Conservation (phyloP, 1,284 basidiomycete species). For the Hemileia vastatrix region DNA sequence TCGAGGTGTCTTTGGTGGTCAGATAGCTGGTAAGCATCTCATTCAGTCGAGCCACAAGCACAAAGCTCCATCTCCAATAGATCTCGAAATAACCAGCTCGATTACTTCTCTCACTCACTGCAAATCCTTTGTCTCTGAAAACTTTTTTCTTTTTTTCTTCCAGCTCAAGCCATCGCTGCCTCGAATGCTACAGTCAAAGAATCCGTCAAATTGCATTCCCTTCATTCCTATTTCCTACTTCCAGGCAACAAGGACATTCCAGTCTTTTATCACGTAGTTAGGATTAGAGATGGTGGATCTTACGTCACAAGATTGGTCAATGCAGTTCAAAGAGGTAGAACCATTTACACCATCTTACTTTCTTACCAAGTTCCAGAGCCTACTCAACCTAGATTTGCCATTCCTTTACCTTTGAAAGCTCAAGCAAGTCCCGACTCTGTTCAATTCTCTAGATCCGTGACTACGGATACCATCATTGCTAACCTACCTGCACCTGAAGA, state of each 20-base stretch:
- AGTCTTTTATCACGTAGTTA: conserved; percentile 36
- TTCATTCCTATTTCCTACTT: conserved; percentile 39
- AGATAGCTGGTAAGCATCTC: too few relatives aligned
- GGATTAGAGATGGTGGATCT: conserved; percentile 38
- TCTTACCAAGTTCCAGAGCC: conserved; percentile 40
- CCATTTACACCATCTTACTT: conserved; percentile 36
- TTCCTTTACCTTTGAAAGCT: conserved; percentile 28
- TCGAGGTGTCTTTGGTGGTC: too few relatives aligned
- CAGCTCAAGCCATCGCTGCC: conserved; percentile 34
- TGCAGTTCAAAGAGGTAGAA: conserved; percentile 32
- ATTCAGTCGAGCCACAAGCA: too few relatives aligned
- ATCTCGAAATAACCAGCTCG: too few relatives aligned
- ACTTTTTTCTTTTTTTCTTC: background rate
- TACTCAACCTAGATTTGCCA: conserved; percentile 34
- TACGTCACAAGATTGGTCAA: conserved; percentile 39
- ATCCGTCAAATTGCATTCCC: conserved; percentile 31
- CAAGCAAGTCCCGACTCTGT: background rate
- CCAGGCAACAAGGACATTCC: conserved; percentile 31
- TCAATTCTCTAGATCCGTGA: background rate
- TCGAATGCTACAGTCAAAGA: conserved; percentile 33
- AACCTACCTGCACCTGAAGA: conserved; percentile 28
- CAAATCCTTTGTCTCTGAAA: too few relatives aligned
- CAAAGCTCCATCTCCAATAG: too few relatives aligned
- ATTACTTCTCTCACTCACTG: too few relatives aligned
- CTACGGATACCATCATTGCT: conserved; percentile 25